Conservation (phyloP, 1,139 yeast genomes). For the Eremothecium sinecaudum region DNA sequence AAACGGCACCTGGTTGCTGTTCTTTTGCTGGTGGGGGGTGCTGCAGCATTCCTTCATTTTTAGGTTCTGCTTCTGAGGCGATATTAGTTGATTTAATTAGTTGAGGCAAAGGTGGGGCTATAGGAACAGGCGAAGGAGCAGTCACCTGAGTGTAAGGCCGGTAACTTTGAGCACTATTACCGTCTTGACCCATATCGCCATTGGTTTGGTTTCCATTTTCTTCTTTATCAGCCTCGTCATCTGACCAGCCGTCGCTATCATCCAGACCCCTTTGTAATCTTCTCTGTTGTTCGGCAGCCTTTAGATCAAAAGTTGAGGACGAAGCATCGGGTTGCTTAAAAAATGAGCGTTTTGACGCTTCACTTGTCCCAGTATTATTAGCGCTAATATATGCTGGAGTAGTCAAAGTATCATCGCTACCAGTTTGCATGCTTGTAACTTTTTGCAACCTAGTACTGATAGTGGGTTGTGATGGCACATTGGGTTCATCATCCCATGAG, state of each 20-base stretch:
- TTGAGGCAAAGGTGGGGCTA: slow-evolving; percentile 22
- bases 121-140: slow-evolving; percentile 25
- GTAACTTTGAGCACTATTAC: slow-evolving; percentile 13
- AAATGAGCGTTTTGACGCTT: slow-evolving; percentile 35
- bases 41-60: background rate
- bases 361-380: background rate
- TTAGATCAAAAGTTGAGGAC: slow-evolving; percentile 38
- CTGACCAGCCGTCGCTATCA: slow-evolving; percentile 50
- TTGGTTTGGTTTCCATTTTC: slow-evolving; percentile 22
- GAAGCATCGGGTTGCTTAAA: slow-evolving; percentile 36
- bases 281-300: slow-evolving; percentile 55
- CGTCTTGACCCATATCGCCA: slow-evolving; percentile 4
- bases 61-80: background rate
- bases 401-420: background rate
- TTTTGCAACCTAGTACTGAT: too few relatives aligned
- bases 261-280: slow-evolving; percentile 52
- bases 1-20: slow-evolving; percentile 1
- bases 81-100: background rate
- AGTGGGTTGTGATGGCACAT: background rate
- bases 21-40: background rate
- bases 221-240: slow-evolving; percentile 41
- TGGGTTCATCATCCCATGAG: slow-evolving; percentile 10
- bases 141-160: slow-evolving; percentile 46
- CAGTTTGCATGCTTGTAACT: too few relatives aligned
- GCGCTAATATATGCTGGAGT: background rate